Conservation (phyloP, 2,329 filamentous ascomycete species). For the Fusarium sp. region DNA sequence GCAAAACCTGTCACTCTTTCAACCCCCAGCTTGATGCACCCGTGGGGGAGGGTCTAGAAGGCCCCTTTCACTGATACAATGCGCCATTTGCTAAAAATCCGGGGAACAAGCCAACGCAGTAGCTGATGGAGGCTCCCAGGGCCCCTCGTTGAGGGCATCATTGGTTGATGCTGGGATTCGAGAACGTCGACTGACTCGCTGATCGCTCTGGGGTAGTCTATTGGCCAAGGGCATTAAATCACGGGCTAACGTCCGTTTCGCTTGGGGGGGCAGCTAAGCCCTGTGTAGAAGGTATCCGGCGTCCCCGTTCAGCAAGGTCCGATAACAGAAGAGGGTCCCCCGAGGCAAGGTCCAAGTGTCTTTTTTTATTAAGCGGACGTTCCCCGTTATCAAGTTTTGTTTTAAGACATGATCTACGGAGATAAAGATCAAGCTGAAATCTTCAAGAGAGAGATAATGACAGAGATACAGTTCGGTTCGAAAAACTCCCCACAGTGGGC, state of each 20-base stretch:
- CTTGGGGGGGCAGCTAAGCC: neutral
- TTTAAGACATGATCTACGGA: neutral
- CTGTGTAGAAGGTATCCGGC: constrained; percentile 2
- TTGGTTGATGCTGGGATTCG: neutral
- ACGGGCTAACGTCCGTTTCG: neutral
- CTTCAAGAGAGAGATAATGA: neutral
- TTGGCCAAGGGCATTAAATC: neutral
- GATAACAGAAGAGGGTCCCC: neutral
- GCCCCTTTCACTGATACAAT: neutral
- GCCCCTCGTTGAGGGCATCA: neutral
- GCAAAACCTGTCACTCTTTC: neutral
- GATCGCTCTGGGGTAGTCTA: neutral
- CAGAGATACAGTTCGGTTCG: neutral
- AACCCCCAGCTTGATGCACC: neutral
- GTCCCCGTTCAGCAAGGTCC: neutral
- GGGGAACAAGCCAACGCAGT: neutral
- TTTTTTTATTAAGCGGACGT: neutral
- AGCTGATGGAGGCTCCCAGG: neutral
- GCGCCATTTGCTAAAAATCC: constrained; percentile 1
- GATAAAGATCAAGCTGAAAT: neutral
- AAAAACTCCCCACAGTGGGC: neutral
- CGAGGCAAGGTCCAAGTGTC: neutral
- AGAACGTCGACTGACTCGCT: constrained; percentile 1
- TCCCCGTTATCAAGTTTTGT: neutral
- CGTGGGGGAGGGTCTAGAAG: constrained; percentile 3